phyloP scores from a whole-genome alignment of 2,329 filamentous ascomycete genomes.

The Akanthomyces muscarius region DNA sequence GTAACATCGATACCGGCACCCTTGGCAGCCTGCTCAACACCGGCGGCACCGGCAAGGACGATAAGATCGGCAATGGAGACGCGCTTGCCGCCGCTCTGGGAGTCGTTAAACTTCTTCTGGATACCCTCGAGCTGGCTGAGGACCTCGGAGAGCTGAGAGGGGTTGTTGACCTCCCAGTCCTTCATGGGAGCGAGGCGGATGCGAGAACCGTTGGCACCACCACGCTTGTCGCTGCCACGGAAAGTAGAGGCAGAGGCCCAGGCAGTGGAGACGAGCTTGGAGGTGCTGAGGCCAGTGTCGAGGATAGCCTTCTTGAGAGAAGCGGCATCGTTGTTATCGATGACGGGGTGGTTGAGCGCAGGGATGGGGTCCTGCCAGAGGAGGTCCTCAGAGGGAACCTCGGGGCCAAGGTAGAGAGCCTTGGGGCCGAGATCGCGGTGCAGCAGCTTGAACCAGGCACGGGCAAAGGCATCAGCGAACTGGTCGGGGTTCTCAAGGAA shows the following conservation, averaged over 20 bases:
- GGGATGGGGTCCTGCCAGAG: constrained; percentile 74
- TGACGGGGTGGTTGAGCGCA: constrained; percentile 48
- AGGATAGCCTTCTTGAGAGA: constrained; percentile 66
- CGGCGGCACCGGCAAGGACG: constrained; percentile 67
- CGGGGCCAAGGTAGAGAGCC: constrained; percentile 68
- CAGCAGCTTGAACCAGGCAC: constrained; percentile 79
- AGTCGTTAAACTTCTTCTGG: constrained; percentile 62
- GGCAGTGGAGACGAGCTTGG: constrained; percentile 61
- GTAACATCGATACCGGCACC: constrained; percentile 44
- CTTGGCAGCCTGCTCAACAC: constrained; percentile 65
- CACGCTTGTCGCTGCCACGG: constrained; percentile 75
- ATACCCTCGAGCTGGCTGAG: constrained; percentile 59
- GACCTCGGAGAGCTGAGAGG: constrained; percentile 58
- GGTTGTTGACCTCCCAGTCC: constrained; percentile 73
- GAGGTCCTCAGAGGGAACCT: constrained; percentile 65
- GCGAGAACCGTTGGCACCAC: constrained; percentile 75
- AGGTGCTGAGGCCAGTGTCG: constrained; percentile 53
- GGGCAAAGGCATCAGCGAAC: constrained; percentile 64
- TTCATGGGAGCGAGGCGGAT: constrained; percentile 70
- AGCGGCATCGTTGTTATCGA: constrained; percentile 61
- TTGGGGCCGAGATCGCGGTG: constrained; percentile 76
- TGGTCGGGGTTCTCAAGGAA: constrained; percentile 66
- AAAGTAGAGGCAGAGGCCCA: constrained; percentile 70
- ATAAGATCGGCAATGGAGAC: constrained; percentile 77
- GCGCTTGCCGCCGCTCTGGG: constrained; percentile 59